Evolutionary conservation across 441 rosid genomes (phyloP).

Genomic region (Dalechampia spathulata): DNA sequence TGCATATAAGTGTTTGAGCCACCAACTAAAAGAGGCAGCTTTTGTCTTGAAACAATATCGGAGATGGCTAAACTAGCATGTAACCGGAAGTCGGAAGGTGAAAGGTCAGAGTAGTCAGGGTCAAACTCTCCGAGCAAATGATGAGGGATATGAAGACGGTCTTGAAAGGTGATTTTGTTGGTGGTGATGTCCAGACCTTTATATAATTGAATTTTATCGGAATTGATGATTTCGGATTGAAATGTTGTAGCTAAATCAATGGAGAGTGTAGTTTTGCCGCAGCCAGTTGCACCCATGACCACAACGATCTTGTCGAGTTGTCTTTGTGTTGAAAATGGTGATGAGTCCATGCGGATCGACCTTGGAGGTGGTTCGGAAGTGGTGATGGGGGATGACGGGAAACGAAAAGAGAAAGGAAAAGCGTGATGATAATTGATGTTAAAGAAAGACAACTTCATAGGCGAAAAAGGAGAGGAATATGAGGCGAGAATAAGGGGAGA

Average conservation of each 20-base stretch:
- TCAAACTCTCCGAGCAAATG: conserved; percentile 54
- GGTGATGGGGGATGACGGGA: neutral
- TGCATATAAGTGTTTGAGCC: conserved; percentile 83
- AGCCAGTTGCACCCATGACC: conserved; percentile 83
- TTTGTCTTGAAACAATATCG: conserved; percentile 32
- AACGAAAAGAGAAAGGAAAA: neutral
- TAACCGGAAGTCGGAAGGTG: conserved; percentile 45
- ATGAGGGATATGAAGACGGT: conserved; percentile 58
- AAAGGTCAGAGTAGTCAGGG: conserved; percentile 38
- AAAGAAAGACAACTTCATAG: too few species aligned
- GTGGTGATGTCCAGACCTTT: conserved; percentile 69
- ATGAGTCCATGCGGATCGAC: conserved; percentile 23
- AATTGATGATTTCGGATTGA: conserved; percentile 59
- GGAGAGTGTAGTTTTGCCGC: conserved; percentile 71
- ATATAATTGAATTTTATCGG: conserved; percentile 85
- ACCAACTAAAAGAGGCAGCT: conserved; percentile 65
- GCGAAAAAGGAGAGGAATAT: too few species aligned
- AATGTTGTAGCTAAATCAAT: conserved; percentile 57
- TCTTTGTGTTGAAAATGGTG: neutral
- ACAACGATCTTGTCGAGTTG: conserved; percentile 54
- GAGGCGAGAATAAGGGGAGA: too few species aligned
- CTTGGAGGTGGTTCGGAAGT: neutral
- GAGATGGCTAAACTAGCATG: conserved; percentile 33
- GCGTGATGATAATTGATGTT: neutral
- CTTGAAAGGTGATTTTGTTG: conserved; percentile 54